A percentile compares a stretch with the other conserved stretches of the same genome.
Evolutionary conservation across 2,329 filamentous ascomycete genomes (phyloP).

Genomic region (Sporothrix dimorphospora): DNA sequence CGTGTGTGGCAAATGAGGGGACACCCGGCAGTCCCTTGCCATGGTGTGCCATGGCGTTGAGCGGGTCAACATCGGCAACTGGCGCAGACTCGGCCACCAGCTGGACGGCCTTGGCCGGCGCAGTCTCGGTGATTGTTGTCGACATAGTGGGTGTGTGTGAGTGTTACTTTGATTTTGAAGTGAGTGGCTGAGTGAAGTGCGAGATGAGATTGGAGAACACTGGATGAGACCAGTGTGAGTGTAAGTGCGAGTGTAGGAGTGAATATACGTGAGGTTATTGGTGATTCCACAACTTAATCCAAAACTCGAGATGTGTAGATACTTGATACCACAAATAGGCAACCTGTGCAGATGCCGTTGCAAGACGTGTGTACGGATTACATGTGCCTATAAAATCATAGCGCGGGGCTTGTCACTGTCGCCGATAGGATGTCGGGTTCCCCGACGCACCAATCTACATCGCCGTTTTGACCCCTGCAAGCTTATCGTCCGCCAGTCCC

Average conservation of each 20-base stretch:
- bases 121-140: neutral
- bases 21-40: slow-evolving; percentile 29
- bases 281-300: too few relatives aligned
- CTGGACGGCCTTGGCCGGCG: neutral
- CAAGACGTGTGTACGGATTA: neutral
- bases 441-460: slow-evolving; percentile 8
- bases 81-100: neutral
- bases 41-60: slow-evolving; percentile 30
- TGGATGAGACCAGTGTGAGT: neutral
- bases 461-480: neutral
- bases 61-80: neutral
- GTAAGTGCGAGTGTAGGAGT: neutral
- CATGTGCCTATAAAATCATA: neutral
- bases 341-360: neutral
- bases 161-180: neutral
- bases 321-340: neutral
- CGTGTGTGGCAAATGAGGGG: slow-evolving; percentile 28
- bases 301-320: neutral
- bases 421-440: slow-evolving; percentile 3
- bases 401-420: neutral
- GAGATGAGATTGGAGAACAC: too few relatives aligned
- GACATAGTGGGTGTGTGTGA: neutral
- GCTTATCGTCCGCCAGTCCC: neutral
- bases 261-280: neutral
- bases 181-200: too few relatives aligned